phyloP scores from a whole-genome alignment of 2,329 filamentous ascomycete genomes.

The Xylaria polymorpha region DNA sequence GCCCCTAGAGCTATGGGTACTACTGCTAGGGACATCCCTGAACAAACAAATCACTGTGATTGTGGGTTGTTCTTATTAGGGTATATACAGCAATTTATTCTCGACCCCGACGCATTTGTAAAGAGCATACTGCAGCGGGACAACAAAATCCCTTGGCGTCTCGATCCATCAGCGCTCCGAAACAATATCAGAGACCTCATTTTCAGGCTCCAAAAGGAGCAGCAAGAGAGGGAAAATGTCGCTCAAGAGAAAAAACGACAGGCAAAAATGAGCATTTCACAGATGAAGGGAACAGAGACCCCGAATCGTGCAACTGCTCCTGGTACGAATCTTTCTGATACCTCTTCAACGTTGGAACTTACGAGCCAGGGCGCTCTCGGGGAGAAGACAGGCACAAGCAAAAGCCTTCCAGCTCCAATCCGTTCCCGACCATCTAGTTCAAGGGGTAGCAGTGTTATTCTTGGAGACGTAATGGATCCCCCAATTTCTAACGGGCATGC shows the following conservation, averaged over 20 bases:
- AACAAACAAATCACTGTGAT: constrained; percentile 86
- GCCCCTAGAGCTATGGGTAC: constrained; percentile 58
- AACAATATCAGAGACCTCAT: constrained; percentile 73
- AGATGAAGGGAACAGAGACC: constrained; percentile 5
- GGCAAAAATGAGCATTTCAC: constrained; percentile 33
- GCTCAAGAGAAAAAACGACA: constrained; percentile 53
- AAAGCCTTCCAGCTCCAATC: constrained; percentile 3
- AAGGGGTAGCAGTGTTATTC: constrained; percentile 1
- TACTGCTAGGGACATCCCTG: constrained; percentile 79
- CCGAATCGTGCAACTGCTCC: background rate
- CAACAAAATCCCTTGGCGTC: constrained; percentile 57
- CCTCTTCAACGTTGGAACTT: constrained; percentile 1
- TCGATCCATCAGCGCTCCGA: constrained; percentile 71
- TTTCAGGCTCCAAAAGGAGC: constrained; percentile 69
- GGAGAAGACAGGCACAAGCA: constrained; percentile 10
- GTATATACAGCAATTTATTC: constrained; percentile 85
- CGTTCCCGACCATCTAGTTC: constrained; percentile 10
- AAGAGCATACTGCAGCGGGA: constrained; percentile 72
- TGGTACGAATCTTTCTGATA: background rate
- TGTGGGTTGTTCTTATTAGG: constrained; percentile 89
- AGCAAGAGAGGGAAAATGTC: constrained; percentile 58
- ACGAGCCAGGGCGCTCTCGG: background rate
- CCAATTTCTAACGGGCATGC: background rate
- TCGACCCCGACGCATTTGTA: constrained; percentile 77
- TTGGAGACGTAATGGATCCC: background rate